Conservation (phyloP, 768 basidiomycete genomes). For the Amylocystis lapponica region DNA sequence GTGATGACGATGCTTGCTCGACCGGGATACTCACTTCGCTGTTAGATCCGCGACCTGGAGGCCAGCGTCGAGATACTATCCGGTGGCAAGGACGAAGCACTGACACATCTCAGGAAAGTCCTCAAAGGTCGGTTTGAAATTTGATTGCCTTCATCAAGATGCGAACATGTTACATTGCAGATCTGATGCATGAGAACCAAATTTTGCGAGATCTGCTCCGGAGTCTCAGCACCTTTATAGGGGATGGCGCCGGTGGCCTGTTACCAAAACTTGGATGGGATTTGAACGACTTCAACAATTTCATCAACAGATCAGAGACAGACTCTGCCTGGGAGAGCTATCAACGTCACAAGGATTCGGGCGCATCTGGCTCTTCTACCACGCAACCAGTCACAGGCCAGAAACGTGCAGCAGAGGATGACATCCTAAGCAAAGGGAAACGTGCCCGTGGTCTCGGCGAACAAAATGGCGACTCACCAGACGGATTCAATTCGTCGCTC, state of each 20-base stretch:
- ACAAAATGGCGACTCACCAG: constrained; percentile 37
- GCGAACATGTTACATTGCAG: constrained; percentile 28
- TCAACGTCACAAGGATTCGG: constrained; percentile 53
- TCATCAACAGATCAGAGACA: constrained; percentile 82
- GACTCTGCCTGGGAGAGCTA: constrained; percentile 93
- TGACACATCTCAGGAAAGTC: constrained; percentile 77
- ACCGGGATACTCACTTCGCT: background rate
- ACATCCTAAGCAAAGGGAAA: constrained; percentile 39
- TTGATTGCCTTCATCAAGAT: no score
- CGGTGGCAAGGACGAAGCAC: constrained; percentile 85
- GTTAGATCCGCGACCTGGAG: constrained; percentile 91
- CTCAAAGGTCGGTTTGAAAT: constrained; percentile 56
- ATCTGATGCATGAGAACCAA: constrained; percentile 88
- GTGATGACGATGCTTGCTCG: background rate
- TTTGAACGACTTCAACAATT: constrained; percentile 69
- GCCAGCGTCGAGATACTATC: constrained; percentile 93
- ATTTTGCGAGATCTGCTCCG: constrained; percentile 74
- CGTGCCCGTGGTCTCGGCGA: constrained; percentile 38
- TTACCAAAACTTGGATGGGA: constrained; percentile 78
- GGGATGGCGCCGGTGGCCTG: constrained; percentile 78
- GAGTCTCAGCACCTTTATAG: constrained; percentile 74
- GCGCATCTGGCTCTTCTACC: constrained; percentile 10
- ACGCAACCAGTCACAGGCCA: constrained; percentile 26
- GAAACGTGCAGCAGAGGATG: constrained; percentile 53
- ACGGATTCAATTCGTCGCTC: constrained; percentile 9